Base-by-base conservation (phyloP, 139 green algal species). In the Yamagishiella unicocca region DNA sequence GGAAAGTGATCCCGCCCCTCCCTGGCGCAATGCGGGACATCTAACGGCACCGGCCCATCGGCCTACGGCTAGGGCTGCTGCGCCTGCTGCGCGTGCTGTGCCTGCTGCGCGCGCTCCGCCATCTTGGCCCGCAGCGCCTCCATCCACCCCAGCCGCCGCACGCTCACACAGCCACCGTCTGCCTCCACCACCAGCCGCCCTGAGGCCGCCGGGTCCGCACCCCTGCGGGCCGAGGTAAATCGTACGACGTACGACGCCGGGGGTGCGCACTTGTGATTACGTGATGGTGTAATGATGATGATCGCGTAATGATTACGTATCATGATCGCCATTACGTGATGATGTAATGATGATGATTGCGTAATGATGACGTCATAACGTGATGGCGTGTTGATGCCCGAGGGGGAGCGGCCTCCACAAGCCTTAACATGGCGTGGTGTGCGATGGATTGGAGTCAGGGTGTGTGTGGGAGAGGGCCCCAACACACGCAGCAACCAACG, bases 111-210 rank as follows among this genome's bases (percentile, higher is more conserved):
- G 58, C 29, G 27, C 31, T 67, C 46, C 21, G 21, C 31, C 74
- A 82, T 61, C n/a, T 45, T 58, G 27, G 78, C 78, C 22, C 9
- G 14, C 5, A 74, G 78, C 0, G 58, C 78, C 38, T 84, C 78
- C 78, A 73, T 84, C 78, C 78, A 84, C 0, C 55, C 29, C 38
- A 84, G 38, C 27, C 58, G 58, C 37, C 78, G 55, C 7, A 84
- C 19, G 22, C 40, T 50, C 19, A 84, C 78, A 10, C 10, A 25
- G 0, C 78, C 78, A 6, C 78, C 78, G 25, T 58, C 78, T 37
- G 78, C 78, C 4, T 74, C 78, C 9, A 84, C 58, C 24, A n/a
- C 19, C 40, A 84, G 17, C 37, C 31, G 21, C 1, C 38, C 58
- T 38, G 2, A 37, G 7, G 29, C 73, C 35, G 10, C 35, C 21